These are phyloP conservation scores for Clohesyomyces aquaticus DNA, from an alignment of 495 filamentous ascomycete species.

Conservation along the genomic window DNA sequence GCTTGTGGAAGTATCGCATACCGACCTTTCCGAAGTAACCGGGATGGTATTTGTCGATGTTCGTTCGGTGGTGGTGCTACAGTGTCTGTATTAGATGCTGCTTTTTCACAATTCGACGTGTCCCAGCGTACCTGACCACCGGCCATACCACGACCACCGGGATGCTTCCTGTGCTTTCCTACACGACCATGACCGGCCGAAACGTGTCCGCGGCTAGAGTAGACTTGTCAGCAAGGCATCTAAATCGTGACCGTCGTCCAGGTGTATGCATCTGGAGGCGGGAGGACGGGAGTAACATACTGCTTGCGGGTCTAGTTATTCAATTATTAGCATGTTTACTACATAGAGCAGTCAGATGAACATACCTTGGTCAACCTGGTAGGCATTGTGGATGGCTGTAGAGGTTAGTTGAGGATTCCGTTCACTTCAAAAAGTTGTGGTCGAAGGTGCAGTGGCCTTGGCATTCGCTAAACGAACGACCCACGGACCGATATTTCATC, in stretches of 20 bases:
- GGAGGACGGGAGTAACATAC: constrained; percentile 2
- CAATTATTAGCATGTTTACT: not conserved
- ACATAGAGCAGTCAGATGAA: not conserved
- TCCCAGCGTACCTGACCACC: constrained; percentile 63
- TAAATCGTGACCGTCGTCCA: not conserved
- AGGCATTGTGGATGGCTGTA: constrained; percentile 64
- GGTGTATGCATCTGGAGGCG: not conserved
- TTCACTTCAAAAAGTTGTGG: not conserved
- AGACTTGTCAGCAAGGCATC: not conserved
- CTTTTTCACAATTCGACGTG: not conserved
- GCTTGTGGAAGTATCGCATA: constrained; percentile 95
- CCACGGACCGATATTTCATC: constrained; percentile 9
- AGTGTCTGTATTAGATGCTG: not conserved
- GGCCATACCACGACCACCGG: constrained; percentile 91
- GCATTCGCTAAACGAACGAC: constrained; percentile 11
- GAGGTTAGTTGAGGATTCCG: constrained; percentile 10
- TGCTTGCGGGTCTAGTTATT: constrained; percentile 68
- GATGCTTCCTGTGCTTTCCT: constrained; percentile 41
- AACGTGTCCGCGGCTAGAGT: constrained; percentile 76
- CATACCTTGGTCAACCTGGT: constrained; percentile 68
- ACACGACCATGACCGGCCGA: constrained; percentile 76
- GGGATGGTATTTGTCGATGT: constrained; percentile 88
- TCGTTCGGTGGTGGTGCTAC: constrained; percentile 90
- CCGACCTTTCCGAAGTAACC: constrained; percentile 99
- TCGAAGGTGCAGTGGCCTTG: not conserved